phyloP scores from a whole-genome alignment of 495 filamentous ascomycete species.

The Trichoderma gamsii region DNA sequence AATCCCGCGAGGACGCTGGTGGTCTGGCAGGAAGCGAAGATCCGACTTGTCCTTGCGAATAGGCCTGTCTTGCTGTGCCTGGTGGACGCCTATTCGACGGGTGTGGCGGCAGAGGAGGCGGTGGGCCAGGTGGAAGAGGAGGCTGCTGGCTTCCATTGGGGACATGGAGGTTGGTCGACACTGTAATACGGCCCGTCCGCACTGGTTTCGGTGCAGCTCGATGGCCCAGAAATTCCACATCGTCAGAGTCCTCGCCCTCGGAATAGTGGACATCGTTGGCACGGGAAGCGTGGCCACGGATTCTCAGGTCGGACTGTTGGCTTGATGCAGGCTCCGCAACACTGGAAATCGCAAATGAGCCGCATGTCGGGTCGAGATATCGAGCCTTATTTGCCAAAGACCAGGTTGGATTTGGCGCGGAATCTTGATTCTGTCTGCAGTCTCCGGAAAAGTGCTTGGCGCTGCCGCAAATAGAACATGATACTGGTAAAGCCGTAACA shows the following conservation, averaged over 20 bases:
- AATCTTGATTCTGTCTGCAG: conserved; percentile 25
- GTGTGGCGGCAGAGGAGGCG: conserved; percentile 18
- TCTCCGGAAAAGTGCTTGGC: conserved; percentile 34
- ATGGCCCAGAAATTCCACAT: conserved; percentile 11
- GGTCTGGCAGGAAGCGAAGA: conserved; percentile 11
- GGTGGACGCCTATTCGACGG: not conserved
- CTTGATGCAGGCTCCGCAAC: not conserved
- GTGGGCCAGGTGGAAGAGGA: conserved; percentile 26
- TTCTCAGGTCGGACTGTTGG: conserved; percentile 18
- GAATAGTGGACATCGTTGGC: conserved; percentile 15
- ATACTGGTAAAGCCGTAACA: conserved; percentile 34
- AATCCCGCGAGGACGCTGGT: not conserved
- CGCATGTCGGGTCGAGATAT: conserved; percentile 33
- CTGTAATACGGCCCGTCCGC: conserved; percentile 6
- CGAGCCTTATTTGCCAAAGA: conserved; percentile 27
- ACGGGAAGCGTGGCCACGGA: conserved; percentile 17
- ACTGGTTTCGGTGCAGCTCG: conserved; percentile 16
- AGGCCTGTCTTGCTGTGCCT: not conserved
- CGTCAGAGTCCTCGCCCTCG: conserved; percentile 18
- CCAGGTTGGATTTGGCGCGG: conserved; percentile 27
- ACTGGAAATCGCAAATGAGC: conserved; percentile 26
- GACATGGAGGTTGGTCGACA: conserved; percentile 15
- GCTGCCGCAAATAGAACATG: conserved; percentile 38
- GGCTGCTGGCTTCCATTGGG: conserved; percentile 18
- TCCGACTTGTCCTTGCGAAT: not conserved